Evolutionary conservation across 805 yeast genomes (phyloP).

Genomic region (Ogataea thermomethanolica): DNA sequence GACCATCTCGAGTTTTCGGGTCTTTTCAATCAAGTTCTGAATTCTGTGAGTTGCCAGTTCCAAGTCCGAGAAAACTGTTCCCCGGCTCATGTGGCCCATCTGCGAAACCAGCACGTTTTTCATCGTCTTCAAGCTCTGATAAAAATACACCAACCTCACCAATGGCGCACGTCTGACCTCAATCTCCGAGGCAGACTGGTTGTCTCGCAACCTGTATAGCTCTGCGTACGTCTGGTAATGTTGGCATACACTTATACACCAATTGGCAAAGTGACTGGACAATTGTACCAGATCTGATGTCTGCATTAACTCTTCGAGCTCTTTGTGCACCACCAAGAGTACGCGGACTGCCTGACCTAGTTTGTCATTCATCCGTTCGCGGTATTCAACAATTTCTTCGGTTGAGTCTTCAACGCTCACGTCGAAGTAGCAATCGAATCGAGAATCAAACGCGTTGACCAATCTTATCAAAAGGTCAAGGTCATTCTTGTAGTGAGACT

Average conservation of each 20-base stretch:
- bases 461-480: conserved; percentile 21
- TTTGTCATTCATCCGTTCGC: conserved; percentile 20
- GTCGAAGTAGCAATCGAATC: conserved; percentile 30
- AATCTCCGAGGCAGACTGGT: conserved; percentile 28
- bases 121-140: conserved; percentile 21
- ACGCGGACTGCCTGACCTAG: conserved; percentile 16
- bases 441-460: conserved; percentile 26
- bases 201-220: conserved; percentile 21
- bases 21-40: conserved; percentile 14
- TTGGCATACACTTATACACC: conserved; percentile 22
- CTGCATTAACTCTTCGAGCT: conserved; percentile 13
- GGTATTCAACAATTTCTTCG: conserved; percentile 17
- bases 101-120: conserved; percentile 21
- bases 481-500: conserved; percentile 20
- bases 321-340: conserved; percentile 20
- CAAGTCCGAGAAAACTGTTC: conserved; percentile 24
- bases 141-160: conserved; percentile 27
- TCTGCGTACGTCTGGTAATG: conserved; percentile 23
- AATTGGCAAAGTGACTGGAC: conserved; percentile 20
- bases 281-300: conserved; percentile 13
- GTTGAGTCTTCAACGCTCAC: conserved; percentile 26
- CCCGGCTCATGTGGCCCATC: conserved; percentile 18
- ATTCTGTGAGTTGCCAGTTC: conserved; percentile 24
- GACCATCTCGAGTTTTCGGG: conserved; percentile 22
- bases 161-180: conserved; percentile 31